These are phyloP conservation scores for Mercurialis annua DNA, from an alignment of 345 rosid genomes.

Conservation along the genomic window DNA sequence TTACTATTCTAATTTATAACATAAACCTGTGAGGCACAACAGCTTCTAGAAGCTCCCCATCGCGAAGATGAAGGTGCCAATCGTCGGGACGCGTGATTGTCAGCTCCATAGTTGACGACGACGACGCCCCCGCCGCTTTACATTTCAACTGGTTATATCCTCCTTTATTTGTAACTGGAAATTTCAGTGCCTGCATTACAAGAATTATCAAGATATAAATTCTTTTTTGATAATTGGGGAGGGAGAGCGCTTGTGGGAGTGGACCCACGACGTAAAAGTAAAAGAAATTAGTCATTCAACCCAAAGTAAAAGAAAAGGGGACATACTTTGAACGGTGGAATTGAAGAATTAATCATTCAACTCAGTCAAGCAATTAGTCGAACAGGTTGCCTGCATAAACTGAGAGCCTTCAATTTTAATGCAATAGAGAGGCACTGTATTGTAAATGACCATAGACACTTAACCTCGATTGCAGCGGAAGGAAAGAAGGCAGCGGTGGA, in stretches of 20 bases:
- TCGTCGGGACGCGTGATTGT: constrained; percentile 71
- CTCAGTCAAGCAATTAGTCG: background rate
- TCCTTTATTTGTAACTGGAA: constrained; percentile 1
- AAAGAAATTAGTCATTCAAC: too few species aligned
- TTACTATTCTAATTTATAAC: too few species aligned
- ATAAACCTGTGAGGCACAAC: constrained; percentile 82
- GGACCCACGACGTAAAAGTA: background rate
- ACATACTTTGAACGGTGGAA: constrained; percentile 8
- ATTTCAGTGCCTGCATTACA: background rate
- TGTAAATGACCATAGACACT: too few species aligned
- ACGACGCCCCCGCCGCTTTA: constrained; percentile 17
- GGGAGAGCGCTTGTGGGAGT: too few species aligned
- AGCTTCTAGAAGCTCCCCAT: constrained; percentile 60
- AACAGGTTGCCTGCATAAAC: background rate
- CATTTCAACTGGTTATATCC: constrained; percentile 4
- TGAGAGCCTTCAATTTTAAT: too few species aligned
- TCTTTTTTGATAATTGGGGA: too few species aligned
- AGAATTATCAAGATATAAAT: background rate
- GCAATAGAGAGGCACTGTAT: too few species aligned
- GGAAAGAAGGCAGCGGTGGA: too few species aligned
- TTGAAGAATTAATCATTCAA: constrained; percentile 4
- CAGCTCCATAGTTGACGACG: constrained; percentile 49
- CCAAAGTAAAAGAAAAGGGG: background rate
- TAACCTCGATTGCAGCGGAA: too few species aligned
- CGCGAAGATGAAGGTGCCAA: constrained; percentile 92